Conservation (phyloP, 2,329 filamentous ascomycete species). For the Nigrospora osmanthi region DNA sequence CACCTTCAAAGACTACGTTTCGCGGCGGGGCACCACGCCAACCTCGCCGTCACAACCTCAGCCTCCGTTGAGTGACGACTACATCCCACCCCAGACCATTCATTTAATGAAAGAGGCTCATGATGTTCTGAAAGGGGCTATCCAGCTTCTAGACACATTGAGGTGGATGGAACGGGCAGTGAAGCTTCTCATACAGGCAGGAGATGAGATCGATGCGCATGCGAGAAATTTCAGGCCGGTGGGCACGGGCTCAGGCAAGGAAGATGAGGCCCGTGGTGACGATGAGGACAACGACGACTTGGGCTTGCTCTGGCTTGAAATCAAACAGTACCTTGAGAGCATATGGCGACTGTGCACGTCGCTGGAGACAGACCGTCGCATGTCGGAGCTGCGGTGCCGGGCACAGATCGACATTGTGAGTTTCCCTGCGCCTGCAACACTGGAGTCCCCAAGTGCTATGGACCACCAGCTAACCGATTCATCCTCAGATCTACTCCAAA, state of each 20-base stretch:
- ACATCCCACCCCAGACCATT: conserved; percentile 34
- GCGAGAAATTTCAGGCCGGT: conserved; percentile 13
- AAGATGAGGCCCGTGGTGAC: conserved; percentile 1
- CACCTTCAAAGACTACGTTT: conserved; percentile 14
- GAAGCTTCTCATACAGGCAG: conserved; percentile 32
- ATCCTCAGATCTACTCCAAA: conserved; percentile 34
- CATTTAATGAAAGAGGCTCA: conserved; percentile 39
- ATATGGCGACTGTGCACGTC: conserved; percentile 33
- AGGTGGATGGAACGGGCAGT: conserved; percentile 39
- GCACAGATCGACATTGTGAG: conserved; percentile 38
- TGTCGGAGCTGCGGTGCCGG: conserved; percentile 36
- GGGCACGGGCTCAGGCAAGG: conserved; percentile 4
- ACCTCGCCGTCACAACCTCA: background rate
- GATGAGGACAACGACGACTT: conserved; percentile 20
- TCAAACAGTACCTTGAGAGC: conserved; percentile 36
- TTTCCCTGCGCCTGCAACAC: background rate
- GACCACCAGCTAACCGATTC: too few relatives aligned
- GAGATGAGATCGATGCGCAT: conserved; percentile 31
- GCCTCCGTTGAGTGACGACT: conserved; percentile 13
- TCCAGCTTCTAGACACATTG: conserved; percentile 36
- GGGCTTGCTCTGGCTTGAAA: conserved; percentile 35
- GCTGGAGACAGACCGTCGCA: conserved; percentile 35
- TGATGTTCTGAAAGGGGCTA: conserved; percentile 35
- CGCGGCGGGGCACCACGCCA: background rate
- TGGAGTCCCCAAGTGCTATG: too few relatives aligned